Base-by-base conservation (phyloP, 1,139 yeast genomes). In the Nakaseomyces delphensis region DNA sequence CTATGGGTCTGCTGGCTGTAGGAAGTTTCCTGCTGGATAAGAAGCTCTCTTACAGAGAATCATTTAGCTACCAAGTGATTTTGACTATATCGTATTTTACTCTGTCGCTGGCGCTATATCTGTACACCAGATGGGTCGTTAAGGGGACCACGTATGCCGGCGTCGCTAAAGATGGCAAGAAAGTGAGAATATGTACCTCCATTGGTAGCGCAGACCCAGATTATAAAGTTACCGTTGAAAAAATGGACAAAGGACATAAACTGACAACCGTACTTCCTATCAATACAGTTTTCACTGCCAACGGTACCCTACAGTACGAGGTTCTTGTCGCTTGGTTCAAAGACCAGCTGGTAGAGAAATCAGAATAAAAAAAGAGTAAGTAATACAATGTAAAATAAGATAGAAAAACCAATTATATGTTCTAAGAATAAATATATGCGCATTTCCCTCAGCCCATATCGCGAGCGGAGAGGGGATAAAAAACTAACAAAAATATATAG, bases 1-100 rank as follows among this genome's bases (percentile, higher is more conserved):
- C 70, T 10, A 76, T 86, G 2, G 89, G 83, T 8, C 64, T 68
- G 1, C 65, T 80, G 14, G 84, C 95, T 2, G 95, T 74, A 1
- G 60, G 67, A 4, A 74, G 86, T 45, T 86, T 75, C 57, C 69
- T 70, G 45, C 60, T 77, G 36, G 96, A 89, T 60, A 82, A 82
- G 63, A 74, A 76, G 49, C 67, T 68, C 46, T 67, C 77, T 48
- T 71, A 71, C 50, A 55, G 59, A 7, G 66, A 66, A 4, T 69
- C 69, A 3, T 57, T 66, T 38, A 43, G 51, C 16, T 64, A 65
- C 42, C 71, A 74, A 21, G 62, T 66, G 52, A 50, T 73, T 8
- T 69, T 76, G 3, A 74, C 81, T 2, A 60, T 48, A 1, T 33
- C 59, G 0, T 87, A 85, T 57, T 71, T 73, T 32, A 40, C 71